Evolutionary conservation across 306 rosid species (phyloP).

Genomic region (Prunus padus): DNA sequence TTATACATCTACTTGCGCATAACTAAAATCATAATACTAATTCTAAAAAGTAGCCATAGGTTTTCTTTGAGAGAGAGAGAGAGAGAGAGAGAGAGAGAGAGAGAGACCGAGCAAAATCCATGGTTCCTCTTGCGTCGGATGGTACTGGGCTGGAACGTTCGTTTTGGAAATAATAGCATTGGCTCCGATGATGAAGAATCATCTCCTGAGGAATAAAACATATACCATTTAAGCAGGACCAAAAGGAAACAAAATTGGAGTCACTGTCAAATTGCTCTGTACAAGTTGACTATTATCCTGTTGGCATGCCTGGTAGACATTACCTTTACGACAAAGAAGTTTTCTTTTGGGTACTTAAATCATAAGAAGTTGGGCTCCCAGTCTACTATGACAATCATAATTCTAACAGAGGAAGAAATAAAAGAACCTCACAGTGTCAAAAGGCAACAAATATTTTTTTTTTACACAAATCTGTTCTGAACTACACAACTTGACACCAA

Average conservation of each 20-base stretch:
- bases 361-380: background rate
- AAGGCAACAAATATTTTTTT: no score
- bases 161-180: constrained; percentile 77
- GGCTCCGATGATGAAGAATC: constrained; percentile 59
- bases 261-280: background rate
- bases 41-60: background rate
- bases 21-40: background rate
- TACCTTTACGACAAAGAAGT: background rate
- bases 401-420: background rate
- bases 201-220: constrained; percentile 42
- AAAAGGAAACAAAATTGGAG: background rate
- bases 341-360: background rate
- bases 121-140: constrained; percentile 82
- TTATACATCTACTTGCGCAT: background rate
- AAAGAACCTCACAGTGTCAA: background rate
- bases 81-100: constrained; percentile 18
- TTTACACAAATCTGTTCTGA: background rate
- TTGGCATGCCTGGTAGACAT: background rate
- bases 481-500: background rate
- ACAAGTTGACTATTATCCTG: background rate
- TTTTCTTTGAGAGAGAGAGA: background rate
- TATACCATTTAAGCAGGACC: background rate
- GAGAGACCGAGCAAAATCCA: constrained; percentile 84
- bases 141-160: constrained; percentile 88
- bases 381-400: background rate